phyloP scores from a whole-genome alignment of 176 grass and related monocot species.

The Hordeum marinum region DNA sequence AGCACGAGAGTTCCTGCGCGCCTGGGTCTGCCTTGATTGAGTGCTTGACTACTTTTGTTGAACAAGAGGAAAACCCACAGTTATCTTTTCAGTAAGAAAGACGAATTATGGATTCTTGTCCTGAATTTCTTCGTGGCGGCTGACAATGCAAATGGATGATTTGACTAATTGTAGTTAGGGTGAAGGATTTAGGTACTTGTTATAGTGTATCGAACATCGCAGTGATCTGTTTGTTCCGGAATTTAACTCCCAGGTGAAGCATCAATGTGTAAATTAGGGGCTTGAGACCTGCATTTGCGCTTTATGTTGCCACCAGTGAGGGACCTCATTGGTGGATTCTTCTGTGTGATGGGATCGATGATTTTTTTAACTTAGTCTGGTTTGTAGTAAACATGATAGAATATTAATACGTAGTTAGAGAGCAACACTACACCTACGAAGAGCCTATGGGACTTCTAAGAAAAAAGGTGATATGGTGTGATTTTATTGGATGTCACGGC shows the following conservation, averaged over 20 bases:
- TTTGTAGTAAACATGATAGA: neutral
- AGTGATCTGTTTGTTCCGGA: conserved; percentile 11
- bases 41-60: neutral
- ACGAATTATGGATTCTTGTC: neutral
- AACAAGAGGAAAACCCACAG: neutral
- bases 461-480: no score
- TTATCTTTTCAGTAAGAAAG: neutral
- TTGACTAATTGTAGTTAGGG: neutral
- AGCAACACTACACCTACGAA: no score
- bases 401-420: neutral
- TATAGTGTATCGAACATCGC: neutral
- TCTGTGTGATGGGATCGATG: neutral
- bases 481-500: no score
- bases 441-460: no score
- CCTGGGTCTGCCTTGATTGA: neutral
- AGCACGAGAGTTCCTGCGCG: neutral
- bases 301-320: neutral
- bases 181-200: neutral
- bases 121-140: neutral
- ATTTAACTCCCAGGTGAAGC: neutral
- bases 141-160: neutral
- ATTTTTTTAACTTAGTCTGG: neutral
- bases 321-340: neutral
- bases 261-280: neutral
- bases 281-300: neutral